Conservation (phyloP, 352 stramenopile species). For the Blastocystis sp. region DNA sequence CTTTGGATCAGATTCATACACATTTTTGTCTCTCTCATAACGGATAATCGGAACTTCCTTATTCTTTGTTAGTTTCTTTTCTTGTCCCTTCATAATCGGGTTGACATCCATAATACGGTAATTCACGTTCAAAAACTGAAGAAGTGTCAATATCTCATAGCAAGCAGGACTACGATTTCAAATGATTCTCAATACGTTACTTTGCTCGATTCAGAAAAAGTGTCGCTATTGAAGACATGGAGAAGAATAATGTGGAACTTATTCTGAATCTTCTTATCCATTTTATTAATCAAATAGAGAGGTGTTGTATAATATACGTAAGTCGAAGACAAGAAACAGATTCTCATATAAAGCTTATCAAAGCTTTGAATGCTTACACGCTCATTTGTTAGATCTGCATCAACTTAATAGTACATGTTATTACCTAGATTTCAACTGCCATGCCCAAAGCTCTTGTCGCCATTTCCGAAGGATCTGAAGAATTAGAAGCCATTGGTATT, state of each 20-base stretch:
- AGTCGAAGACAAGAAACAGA: too few relatives aligned
- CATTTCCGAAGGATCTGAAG: constrained; percentile 75
- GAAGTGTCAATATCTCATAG: constrained; percentile 51
- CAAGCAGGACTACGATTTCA: constrained; percentile 19
- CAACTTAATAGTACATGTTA: not conserved
- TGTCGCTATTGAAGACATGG: constrained; percentile 40
- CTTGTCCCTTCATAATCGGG: constrained; percentile 18
- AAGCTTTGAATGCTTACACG: not conserved
- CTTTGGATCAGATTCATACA: constrained; percentile 54
- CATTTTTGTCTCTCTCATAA: constrained; percentile 46
- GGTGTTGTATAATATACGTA: too few relatives aligned
- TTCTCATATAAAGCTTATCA: too few relatives aligned
- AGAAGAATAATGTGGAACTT: not conserved
- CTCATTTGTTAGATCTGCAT: not conserved
- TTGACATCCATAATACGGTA: constrained; percentile 49
- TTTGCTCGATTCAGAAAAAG: constrained; percentile 54
- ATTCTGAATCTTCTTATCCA: too few relatives aligned
- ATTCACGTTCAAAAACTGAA: constrained; percentile 50
- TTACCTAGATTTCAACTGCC: constrained; percentile 7
- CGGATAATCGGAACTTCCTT: constrained; percentile 47
- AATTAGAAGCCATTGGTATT: constrained; percentile 80
- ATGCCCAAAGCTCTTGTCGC: constrained; percentile 62
- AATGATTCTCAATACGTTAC: not conserved
- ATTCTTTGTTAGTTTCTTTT: constrained; percentile 44
- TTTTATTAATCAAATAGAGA: too few relatives aligned